Evolutionary conservation across 495 filamentous ascomycete species (phyloP).

Genomic region (Aspergillus steynii): DNA sequence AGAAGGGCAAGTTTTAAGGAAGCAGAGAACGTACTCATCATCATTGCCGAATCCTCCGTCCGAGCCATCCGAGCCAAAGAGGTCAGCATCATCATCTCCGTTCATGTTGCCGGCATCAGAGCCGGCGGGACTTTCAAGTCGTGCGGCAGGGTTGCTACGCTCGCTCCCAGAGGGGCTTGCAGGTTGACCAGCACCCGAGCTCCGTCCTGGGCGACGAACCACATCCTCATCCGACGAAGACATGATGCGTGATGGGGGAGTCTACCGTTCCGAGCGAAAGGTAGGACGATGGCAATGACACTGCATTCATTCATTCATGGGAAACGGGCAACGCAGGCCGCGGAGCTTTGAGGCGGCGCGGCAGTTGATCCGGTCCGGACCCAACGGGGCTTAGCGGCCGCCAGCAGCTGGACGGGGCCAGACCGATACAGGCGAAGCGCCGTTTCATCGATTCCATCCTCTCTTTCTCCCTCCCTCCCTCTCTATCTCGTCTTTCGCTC

Average conservation of each 20-base stretch:
- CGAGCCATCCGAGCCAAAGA: slow-evolving; percentile 61
- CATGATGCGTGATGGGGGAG: slow-evolving; percentile 20
- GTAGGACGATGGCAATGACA: background rate
- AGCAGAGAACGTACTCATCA: slow-evolving; percentile 30
- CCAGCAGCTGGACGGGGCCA: slow-evolving; percentile 25
- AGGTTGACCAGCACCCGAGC: slow-evolving; percentile 24
- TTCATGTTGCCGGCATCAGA: slow-evolving; percentile 45
- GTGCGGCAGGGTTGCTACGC: slow-evolving; percentile 23
- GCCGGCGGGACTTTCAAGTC: slow-evolving; percentile 21
- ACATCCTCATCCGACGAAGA: slow-evolving; percentile 47
- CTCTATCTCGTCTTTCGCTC: background rate
- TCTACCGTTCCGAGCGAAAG: background rate
- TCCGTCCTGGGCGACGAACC: slow-evolving; percentile 42
- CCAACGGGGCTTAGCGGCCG: slow-evolving; percentile 22
- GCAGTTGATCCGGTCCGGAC: slow-evolving; percentile 22
- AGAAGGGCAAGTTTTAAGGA: too few species aligned
- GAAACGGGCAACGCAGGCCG: background rate
- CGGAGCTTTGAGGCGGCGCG: slow-evolving; percentile 1
- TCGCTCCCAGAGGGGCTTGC: slow-evolving; percentile 34
- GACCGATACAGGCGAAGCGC: slow-evolving; percentile 24
- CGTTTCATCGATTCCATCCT: slow-evolving; percentile 2
- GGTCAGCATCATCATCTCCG: slow-evolving; percentile 56
- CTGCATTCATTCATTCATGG: background rate
- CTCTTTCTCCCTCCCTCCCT: background rate
- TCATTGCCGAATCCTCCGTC: slow-evolving; percentile 43